Evolutionary conservation across 140 eudicot genomes (phyloP).

Genomic region (Flaveria floridana): DNA sequence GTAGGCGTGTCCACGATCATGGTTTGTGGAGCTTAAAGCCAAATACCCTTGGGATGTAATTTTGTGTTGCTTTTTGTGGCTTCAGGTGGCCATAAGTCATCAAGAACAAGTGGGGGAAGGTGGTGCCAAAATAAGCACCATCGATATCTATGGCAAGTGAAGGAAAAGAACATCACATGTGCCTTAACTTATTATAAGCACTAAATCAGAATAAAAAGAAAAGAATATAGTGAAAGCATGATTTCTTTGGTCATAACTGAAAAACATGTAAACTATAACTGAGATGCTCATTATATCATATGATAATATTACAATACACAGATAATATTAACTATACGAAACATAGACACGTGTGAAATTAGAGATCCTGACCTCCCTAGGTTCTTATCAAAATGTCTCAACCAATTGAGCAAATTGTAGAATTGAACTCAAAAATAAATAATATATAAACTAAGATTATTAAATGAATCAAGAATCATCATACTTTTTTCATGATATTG

Average conservation of each 20-base stretch:
- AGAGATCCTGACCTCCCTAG: not conserved
- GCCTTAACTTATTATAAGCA: constrained; percentile 8
- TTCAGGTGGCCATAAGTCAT: constrained; percentile 90
- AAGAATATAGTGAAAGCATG: not conserved
- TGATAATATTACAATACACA: not conserved
- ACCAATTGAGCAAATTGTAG: not conserved
- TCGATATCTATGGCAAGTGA: constrained; percentile 75
- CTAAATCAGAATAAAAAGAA: not conserved
- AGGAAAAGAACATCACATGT: constrained; percentile 44
- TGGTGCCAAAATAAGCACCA: constrained; percentile 93
- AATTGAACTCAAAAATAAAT: not conserved
- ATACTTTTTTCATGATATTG: not conserved
- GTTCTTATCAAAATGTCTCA: not conserved
- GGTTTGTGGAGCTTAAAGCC: constrained; percentile 96
- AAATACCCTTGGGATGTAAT: constrained; percentile 77
- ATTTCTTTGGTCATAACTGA: not conserved
- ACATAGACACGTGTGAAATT: not conserved
- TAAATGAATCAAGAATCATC: not conserved
- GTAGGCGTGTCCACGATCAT: constrained; percentile 29
- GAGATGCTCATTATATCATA: not conserved
- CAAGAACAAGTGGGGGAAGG: constrained; percentile 91
- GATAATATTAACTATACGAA: not conserved
- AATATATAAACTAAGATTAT: not conserved
- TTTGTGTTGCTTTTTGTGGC: constrained; percentile 81
- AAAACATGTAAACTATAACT: not conserved